Evolutionary conservation across 495 filamentous ascomycete species (phyloP).

Genomic region (Penicillium chermesinum): DNA sequence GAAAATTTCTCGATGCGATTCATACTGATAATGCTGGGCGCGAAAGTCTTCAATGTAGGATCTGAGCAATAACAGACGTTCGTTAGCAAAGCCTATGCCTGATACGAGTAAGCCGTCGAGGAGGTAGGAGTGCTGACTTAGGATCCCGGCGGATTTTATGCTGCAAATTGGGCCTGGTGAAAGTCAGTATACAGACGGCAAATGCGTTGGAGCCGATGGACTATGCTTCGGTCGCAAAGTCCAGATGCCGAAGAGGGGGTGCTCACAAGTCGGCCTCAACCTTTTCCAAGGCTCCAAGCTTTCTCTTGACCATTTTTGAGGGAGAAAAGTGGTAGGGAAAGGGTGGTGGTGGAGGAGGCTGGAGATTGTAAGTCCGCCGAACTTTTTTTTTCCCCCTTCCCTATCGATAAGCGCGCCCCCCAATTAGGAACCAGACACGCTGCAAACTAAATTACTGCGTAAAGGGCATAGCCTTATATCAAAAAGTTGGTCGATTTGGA

Average conservation of each 20-base stretch:
- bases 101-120: background rate
- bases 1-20: constrained; percentile 85
- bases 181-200: constrained; percentile 17
- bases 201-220: constrained; percentile 5
- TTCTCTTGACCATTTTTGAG: constrained; percentile 68
- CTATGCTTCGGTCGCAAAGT: constrained; percentile 17
- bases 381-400: constrained; percentile 35
- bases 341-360: constrained; percentile 16
- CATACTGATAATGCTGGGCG: constrained; percentile 88
- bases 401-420: constrained; percentile 46
- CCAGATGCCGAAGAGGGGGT: constrained; percentile 7
- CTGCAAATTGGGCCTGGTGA: constrained; percentile 68
- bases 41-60: constrained; percentile 84
- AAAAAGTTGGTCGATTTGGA: background rate
- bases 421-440: background rate
- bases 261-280: constrained; percentile 80
- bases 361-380: constrained; percentile 16
- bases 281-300: constrained; percentile 88
- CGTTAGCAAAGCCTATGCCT: background rate
- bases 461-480: too few species aligned
- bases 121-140: constrained; percentile 43
- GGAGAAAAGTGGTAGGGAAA: constrained; percentile 4
- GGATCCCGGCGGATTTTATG: constrained; percentile 85
- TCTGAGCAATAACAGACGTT: constrained; percentile 26
- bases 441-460: too few species aligned